Percentiles rank a stretch among this genome's conserved stretches.
Conservation (phyloP, 129 eudicot genomes). For the Pittosporum tobira region DNA sequence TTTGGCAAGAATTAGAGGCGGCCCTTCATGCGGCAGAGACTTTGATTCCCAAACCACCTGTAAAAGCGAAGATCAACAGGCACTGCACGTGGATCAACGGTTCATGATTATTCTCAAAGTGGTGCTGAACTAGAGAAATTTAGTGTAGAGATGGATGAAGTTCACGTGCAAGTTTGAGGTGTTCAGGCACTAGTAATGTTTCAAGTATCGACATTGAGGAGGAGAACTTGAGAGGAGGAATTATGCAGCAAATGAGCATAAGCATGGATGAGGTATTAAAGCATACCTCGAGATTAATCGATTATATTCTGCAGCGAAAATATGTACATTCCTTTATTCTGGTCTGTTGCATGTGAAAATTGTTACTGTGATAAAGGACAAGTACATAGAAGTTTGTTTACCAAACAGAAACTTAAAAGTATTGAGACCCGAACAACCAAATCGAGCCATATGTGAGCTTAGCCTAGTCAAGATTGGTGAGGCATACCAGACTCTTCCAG, state of each 20-base stretch:
- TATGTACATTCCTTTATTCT: too few species aligned
- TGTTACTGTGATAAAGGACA: too few species aligned
- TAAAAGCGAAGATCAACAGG: neutral
- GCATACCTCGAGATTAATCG: constrained; percentile 29
- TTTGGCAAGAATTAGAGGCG: constrained; percentile 56
- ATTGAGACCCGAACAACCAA: too few species aligned
- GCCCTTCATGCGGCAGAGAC: constrained; percentile 35
- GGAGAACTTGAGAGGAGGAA: constrained; percentile 12
- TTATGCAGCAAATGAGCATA: constrained; percentile 24
- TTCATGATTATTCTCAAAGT: constrained; percentile 29
- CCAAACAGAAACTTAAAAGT: too few species aligned
- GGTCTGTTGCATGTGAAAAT: too few species aligned
- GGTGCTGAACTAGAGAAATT: constrained; percentile 59
- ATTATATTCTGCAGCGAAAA: neutral
- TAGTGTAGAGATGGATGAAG: constrained; percentile 49
- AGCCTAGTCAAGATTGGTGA: too few species aligned
- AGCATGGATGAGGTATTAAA: constrained; percentile 29
- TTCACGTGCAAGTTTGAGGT: constrained; percentile 44
- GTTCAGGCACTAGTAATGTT: constrained; percentile 47
- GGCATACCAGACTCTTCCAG: too few species aligned
- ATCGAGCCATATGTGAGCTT: too few species aligned
- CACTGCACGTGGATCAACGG: neutral
- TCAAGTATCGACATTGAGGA: constrained; percentile 28
- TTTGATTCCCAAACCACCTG: constrained; percentile 10
- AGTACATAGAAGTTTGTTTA: too few species aligned